phyloP scores from a whole-genome alignment of 2,329 filamentous ascomycete species.

The Aspergillus hiratsukae region DNA sequence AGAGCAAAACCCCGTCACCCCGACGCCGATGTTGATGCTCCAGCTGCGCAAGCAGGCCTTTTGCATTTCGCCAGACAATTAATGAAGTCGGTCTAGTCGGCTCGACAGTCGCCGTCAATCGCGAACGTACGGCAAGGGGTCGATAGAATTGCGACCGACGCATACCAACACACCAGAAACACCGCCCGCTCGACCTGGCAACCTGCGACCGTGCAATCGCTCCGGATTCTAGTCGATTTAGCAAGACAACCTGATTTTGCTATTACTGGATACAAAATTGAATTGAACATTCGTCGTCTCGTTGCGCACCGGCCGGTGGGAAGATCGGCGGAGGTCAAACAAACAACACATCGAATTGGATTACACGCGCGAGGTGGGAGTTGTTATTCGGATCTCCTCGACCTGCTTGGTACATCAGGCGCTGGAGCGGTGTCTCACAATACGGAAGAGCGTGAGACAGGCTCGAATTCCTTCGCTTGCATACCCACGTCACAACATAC shows the following conservation, averaged over 20 bases:
- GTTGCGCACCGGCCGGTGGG: not conserved
- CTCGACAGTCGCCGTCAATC: slow-evolving; percentile 8
- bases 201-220: slow-evolving; percentile 7
- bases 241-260: not conserved
- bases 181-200: not conserved
- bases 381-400: not conserved
- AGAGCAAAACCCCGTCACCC: slow-evolving; percentile 15
- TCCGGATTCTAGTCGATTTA: not conserved
- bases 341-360: not conserved
- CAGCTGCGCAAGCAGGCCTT: slow-evolving; percentile 14
- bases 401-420: not conserved
- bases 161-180: slow-evolving; percentile 5
- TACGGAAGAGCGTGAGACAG: not conserved
- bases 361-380: not conserved
- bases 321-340: not conserved
- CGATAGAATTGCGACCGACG: slow-evolving; percentile 11
- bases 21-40: slow-evolving; percentile 11
- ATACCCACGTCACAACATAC: not conserved
- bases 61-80: slow-evolving; percentile 1
- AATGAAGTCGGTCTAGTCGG: not conserved
- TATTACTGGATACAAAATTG: not conserved
- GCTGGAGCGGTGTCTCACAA: not conserved
- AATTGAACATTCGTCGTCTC: not conserved
- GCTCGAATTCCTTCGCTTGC: not conserved
- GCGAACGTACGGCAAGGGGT: slow-evolving; percentile 2